Evolutionary conservation across 2,329 filamentous ascomycete species (phyloP).

Genomic region (Fusarium oxysporum): DNA sequence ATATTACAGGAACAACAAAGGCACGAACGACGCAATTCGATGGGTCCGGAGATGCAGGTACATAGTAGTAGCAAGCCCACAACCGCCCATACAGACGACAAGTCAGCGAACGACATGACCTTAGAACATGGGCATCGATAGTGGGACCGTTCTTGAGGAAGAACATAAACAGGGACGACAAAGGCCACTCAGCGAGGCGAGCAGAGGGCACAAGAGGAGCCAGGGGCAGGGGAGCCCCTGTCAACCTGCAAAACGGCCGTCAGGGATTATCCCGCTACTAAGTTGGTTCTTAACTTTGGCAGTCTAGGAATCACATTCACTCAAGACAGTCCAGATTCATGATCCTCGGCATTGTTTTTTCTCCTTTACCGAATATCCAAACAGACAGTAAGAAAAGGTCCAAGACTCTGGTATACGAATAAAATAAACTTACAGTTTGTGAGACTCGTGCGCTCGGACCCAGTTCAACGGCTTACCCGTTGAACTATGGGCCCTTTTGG

Average conservation of each 20-base stretch:
- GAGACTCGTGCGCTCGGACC: slow-evolving; percentile 24
- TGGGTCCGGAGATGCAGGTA: slow-evolving; percentile 35
- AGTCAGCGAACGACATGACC: slow-evolving; percentile 15
- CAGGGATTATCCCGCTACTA: slow-evolving; percentile 29
- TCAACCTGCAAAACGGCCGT: slow-evolving; percentile 35
- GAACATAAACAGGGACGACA: slow-evolving; percentile 12
- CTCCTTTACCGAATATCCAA: slow-evolving; percentile 4
- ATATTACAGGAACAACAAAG: slow-evolving; percentile 8
- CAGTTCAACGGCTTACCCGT: slow-evolving; percentile 22
- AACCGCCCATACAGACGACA: slow-evolving; percentile 15
- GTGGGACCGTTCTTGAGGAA: slow-evolving; percentile 27
- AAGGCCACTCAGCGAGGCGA: slow-evolving; percentile 27
- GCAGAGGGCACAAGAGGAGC: slow-evolving; percentile 18
- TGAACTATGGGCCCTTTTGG: slow-evolving; percentile 10
- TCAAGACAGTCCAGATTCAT: background rate
- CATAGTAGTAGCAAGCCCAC: slow-evolving; percentile 13
- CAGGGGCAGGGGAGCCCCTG: slow-evolving; percentile 19
- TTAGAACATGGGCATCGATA: slow-evolving; percentile 22
- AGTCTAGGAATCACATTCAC: slow-evolving; percentile 15
- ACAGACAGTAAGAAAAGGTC: slow-evolving; percentile 10
- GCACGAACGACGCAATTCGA: slow-evolving; percentile 17
- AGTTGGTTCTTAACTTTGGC: slow-evolving; percentile 21
- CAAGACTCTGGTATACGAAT: slow-evolving; percentile 26
- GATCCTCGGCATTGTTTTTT: background rate
- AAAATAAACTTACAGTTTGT: slow-evolving; percentile 8